Evolutionary conservation across 768 basidiomycete species (phyloP).

Genomic region (Lentinula aciculospora): DNA sequence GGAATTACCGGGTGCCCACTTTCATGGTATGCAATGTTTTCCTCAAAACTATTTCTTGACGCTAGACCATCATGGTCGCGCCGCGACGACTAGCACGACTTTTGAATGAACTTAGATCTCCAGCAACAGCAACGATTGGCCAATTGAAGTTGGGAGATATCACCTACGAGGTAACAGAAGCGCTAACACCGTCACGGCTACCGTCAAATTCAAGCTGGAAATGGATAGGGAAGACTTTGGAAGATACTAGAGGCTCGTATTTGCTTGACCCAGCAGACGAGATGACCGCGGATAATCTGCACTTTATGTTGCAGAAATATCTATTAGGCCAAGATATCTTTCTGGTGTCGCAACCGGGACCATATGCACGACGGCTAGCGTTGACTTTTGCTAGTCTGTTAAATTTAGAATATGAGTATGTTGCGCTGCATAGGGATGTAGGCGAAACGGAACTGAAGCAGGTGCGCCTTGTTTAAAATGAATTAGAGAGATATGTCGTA

Average conservation of each 20-base stretch:
- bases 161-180: constrained; percentile 45
- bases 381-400: constrained; percentile 35
- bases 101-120: constrained; percentile 34
- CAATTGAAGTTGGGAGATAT: constrained; percentile 54
- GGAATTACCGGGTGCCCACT: not conserved
- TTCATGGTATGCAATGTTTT: not conserved
- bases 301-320: constrained; percentile 66
- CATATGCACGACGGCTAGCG: constrained; percentile 15
- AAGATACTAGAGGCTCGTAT: constrained; percentile 12
- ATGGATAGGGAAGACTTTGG: not conserved
- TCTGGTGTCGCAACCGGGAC: constrained; percentile 60
- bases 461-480: constrained; percentile 23
- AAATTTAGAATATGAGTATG: constrained; percentile 65
- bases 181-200: constrained; percentile 43
- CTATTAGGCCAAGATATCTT: constrained; percentile 65
- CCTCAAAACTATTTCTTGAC: not conserved
- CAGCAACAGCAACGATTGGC: constrained; percentile 35
- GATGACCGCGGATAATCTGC: constrained; percentile 51
- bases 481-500: no score
- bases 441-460: constrained; percentile 71
- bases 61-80: constrained; percentile 1
- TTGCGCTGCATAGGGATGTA: constrained; percentile 61
- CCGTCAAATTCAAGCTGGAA: constrained; percentile 28
- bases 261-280: constrained; percentile 47
- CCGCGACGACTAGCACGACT: constrained; percentile 46